Conservation (phyloP, 257 asterid species). For the Asclepias syriaca region DNA sequence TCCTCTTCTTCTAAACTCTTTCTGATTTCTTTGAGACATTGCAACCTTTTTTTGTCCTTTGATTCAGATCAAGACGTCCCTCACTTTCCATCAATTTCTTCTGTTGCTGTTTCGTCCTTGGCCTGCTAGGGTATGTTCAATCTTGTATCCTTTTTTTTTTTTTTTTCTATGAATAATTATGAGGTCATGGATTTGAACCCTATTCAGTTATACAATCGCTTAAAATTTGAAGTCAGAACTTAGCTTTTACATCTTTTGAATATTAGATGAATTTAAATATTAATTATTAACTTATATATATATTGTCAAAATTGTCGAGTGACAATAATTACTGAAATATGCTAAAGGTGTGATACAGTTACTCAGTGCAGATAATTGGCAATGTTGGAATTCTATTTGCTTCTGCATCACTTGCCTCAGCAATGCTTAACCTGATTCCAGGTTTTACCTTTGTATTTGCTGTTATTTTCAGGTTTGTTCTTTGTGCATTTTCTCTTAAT, state of each 20-base stretch:
- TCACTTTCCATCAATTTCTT: slow-evolving; percentile 38
- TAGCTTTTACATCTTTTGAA: too few species aligned
- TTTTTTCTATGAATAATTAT: too few species aligned
- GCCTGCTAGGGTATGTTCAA: slow-evolving; percentile 48
- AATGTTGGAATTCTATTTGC: slow-evolving; percentile 43
- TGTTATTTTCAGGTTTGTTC: slow-evolving; percentile 44
- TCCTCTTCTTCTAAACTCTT: background rate
- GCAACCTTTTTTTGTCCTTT: background rate
- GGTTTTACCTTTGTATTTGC: slow-evolving; percentile 61
- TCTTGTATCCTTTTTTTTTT: background rate
- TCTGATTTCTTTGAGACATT: background rate
- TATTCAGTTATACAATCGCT: too few species aligned
- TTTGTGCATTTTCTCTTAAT: background rate
- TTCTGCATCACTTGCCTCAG: slow-evolving; percentile 49
- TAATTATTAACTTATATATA: too few species aligned
- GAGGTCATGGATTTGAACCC: too few species aligned
- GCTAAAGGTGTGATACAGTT: slow-evolving; percentile 24
- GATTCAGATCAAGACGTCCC: slow-evolving; percentile 42
- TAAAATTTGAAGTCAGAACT: background rate
- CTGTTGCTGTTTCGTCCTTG: slow-evolving; percentile 53
- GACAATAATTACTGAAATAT: background rate
- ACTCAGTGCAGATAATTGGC: slow-evolving; percentile 53
- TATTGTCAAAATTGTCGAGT: too few species aligned
- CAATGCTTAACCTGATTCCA: slow-evolving; percentile 58
- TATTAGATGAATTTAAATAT: too few species aligned